Base-by-base conservation (phyloP, 2,329 filamentous ascomycete genomes). In the Penicillium concentricum region DNA sequence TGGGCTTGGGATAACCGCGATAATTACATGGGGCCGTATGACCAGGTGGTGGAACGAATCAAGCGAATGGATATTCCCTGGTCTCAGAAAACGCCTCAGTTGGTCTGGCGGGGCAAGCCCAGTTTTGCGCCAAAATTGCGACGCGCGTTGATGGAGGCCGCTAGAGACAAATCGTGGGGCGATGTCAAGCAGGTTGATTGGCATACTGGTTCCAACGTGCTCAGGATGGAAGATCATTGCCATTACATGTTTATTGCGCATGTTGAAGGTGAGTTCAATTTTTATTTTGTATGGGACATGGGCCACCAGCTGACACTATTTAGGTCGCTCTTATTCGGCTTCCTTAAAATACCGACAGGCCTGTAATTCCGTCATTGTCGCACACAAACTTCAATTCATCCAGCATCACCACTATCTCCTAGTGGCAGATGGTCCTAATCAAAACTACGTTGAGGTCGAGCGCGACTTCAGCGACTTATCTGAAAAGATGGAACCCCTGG, bases 401-500 rank as follows among this genome's bases (percentile, higher is more conserved):
- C 76, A 80, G 49, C 78, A 81, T 53, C 76, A 81, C 55, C 74
- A 79, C 48, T 77, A 77, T 34, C 73, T 81, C 1, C 65, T 82
- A 22, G 66, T 73, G 8, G 60, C 74, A 15, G 67, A 67, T 12
- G 80, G 79, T 0, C 74, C 77, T 3, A 62, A 77, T 10, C 78
- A 81, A 61, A 82, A 81, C 62, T 79, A 73, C 43, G 73, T 82
- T 32, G 72, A 77, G 56, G 79, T 82, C 4, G 69, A 77, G 51
- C 70, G 74, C 15, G 77, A 82, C 67, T 87, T 85, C 69, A 82
- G 81, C 61, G 84, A 87, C 61, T 76, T 84, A 57, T 60, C 68
- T 3, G 61, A 69, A 8, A 75, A 71, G 38, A 73, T 79, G 52
- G 57, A 76, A 4, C 67, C 69, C 5, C 64, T 81, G 5, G 63